Conservation (phyloP, 352 stramenopile species). For the Phytophthora capsici region DNA sequence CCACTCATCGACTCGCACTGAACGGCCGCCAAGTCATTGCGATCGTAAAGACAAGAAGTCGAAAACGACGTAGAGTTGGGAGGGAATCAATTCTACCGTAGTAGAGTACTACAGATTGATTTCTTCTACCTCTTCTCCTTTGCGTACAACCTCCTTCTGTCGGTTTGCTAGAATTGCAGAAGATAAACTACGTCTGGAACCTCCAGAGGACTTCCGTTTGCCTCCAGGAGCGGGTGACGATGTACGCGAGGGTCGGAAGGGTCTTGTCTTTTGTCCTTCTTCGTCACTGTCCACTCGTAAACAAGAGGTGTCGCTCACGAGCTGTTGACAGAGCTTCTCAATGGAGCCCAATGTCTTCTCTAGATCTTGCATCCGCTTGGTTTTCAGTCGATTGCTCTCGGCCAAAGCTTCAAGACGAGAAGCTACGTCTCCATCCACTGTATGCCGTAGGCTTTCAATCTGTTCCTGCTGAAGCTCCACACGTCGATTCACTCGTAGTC, state of each 20-base stretch:
- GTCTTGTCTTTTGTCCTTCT: slow-evolving; percentile 12
- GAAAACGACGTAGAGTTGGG: slow-evolving; percentile 7
- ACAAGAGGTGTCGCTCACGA: slow-evolving; percentile 59
- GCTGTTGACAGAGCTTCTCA: slow-evolving; percentile 69
- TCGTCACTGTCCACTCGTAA: slow-evolving; percentile 41
- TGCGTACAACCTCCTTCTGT: slow-evolving; percentile 38
- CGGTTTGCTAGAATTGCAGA: slow-evolving; percentile 43
- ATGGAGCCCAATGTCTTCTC: slow-evolving; percentile 66
- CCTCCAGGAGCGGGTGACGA: slow-evolving; percentile 5
- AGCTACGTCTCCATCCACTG: slow-evolving; percentile 55
- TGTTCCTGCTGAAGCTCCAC: slow-evolving; percentile 59
- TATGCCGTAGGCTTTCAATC: slow-evolving; percentile 44
- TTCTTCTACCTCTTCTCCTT: slow-evolving; percentile 4
- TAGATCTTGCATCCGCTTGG: slow-evolving; percentile 61
- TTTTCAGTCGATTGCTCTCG: slow-evolving; percentile 66
- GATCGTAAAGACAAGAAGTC: background rate
- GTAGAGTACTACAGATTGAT: too few relatives aligned
- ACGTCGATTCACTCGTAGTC: slow-evolving; percentile 31
- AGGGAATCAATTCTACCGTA: too few relatives aligned
- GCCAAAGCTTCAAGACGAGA: slow-evolving; percentile 51
- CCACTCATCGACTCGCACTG: too few relatives aligned
- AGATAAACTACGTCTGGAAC: slow-evolving; percentile 34
- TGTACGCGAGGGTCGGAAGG: slow-evolving; percentile 4
- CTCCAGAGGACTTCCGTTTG: slow-evolving; percentile 12
- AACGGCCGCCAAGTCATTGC: slow-evolving; percentile 26